Percentiles rank a stretch among this genome's conserved stretches.
Conservation (phyloP, 352 stramenopile genomes). For the Pythium diclinum region DNA sequence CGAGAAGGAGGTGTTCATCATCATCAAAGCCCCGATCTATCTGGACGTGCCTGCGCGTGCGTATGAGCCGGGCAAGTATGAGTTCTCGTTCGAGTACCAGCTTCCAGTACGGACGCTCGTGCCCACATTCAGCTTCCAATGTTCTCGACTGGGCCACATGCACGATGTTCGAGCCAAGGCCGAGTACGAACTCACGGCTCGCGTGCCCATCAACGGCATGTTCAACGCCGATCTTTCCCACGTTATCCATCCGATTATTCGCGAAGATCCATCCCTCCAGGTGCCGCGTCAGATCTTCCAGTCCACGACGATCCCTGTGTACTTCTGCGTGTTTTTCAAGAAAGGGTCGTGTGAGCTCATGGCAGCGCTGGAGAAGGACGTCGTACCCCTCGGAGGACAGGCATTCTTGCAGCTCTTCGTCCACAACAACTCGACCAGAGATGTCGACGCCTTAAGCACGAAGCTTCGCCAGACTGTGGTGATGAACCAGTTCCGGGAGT, state of each 20-base stretch:
- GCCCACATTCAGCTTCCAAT: conserved; percentile 5
- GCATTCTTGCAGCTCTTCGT: conserved; percentile 4
- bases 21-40: background rate
- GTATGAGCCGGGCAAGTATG: conserved; percentile 9
- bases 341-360: conserved; percentile 12
- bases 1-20: conserved; percentile 5
- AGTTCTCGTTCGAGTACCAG: conserved; percentile 16
- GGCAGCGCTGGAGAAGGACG: conserved; percentile 9
- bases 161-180: conserved; percentile 7
- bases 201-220: conserved; percentile 1
- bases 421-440: conserved; percentile 9
- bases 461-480: conserved; percentile 11
- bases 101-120: conserved; percentile 2
- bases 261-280: conserved; percentile 4
- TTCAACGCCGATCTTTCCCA: background rate
- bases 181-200: conserved; percentile 7
- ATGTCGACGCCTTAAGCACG: background rate
- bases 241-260: background rate
- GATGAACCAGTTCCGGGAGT: conserved; percentile 4
- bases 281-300: background rate
- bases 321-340: conserved; percentile 11
- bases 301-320: conserved; percentile 3
- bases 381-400: conserved; percentile 8
- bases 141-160: background rate
- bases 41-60: conserved; percentile 9